Evolutionary conservation across 441 rosid species (phyloP), one percentile per base, ranked within the genome.

Genomic region (Gossypium schwendimanii): DNA sequence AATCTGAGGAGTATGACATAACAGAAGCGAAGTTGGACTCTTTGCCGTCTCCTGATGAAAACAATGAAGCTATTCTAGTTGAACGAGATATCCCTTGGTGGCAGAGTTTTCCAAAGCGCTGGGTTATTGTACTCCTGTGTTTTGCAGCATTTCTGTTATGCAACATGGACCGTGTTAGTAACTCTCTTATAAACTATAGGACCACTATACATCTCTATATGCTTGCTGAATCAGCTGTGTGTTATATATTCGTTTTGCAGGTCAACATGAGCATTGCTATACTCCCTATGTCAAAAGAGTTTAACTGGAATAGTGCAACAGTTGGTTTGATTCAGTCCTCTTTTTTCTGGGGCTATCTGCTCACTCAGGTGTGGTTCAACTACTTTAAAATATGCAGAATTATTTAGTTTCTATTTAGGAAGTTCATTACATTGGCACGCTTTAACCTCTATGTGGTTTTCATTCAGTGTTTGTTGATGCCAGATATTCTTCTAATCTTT

Each of bases 211-310:
- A 45, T 75, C 26, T 63, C 71, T 58, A 57, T 24, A 33, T 68
- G 73, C 70, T 26, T 55, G n/a, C 79, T 72, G 41, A 58, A 31
- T 71, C 21, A 61, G 59, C 54, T 80, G 47, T 53, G 79, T 53
- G 66, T 17, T 15, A 24, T 59, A 1, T 12, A 72, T 47, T 8
- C 58, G 20, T 61, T 72, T 58, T 84, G 77, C 78, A 94, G 99
- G 99, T 94, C 76, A 94, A 94, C 81, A 94, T 92, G 98, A 94
- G 99, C 88, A 92, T 92, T 83, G 99, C 99, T 14, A 91, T 94
- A 70, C 98, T 94, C 79, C 98, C 99, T 39, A 94, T 94, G 99
- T 94, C 98, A 45, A 78, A 89, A 83, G 91, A 94, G 86, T 94
- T 82, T 81, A 89, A 84, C 72, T 94, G 99, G 99, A 91, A 87